Evolutionary conservation across 2,329 filamentous ascomycete species (phyloP), one percentile per base, ranked within the genome.

Genomic region (Alternaria consortialis): DNA sequence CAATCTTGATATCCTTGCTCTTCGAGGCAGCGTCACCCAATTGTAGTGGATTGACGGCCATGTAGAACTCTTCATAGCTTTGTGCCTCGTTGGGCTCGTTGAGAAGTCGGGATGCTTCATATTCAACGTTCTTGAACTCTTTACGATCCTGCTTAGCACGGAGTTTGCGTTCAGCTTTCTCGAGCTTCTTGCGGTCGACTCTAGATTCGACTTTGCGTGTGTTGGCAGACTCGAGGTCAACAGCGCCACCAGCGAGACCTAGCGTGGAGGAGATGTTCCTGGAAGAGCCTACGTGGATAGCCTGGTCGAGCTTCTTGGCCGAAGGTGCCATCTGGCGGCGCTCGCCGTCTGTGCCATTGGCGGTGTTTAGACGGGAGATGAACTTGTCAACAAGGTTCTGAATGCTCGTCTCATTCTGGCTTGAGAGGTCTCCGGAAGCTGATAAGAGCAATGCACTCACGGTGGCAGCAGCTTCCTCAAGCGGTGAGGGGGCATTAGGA

Each of bases 11-110:
- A 77, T 99, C 95, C 85, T 99, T 99, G 80, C 94, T 97, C 89
- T 98, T 99, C 53, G 81, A 79, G 48, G 74, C 69, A 32, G 89
- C 86, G 61, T 89, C 88, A 23, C 93, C 94, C 62, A 98, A 75
- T 77, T 98, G 94, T 65, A 99, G 86, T 63, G 95, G 95, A 80
- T 99, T 99, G 84, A 99, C 95, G 55, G 93, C 91, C 95, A 99
- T 98, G 87, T 97, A 99, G 82, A 99, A 98, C 79, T 99, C 95
- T 81, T 99, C 95, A 78, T 99, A 99, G 40, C 93, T 96, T 84
- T 97, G 90, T 12, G 94, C 84, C 72, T 90, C 87, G 72, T 94
- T 91, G 4, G 92, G 86, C 80, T 92, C 88, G 76, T 96, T 90
- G 68, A 99, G 88, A 68, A 99, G 84, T 69, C 89, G 90, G 12